Conservation (phyloP, 768 basidiomycete species). For the Suillus clintonianus region DNA sequence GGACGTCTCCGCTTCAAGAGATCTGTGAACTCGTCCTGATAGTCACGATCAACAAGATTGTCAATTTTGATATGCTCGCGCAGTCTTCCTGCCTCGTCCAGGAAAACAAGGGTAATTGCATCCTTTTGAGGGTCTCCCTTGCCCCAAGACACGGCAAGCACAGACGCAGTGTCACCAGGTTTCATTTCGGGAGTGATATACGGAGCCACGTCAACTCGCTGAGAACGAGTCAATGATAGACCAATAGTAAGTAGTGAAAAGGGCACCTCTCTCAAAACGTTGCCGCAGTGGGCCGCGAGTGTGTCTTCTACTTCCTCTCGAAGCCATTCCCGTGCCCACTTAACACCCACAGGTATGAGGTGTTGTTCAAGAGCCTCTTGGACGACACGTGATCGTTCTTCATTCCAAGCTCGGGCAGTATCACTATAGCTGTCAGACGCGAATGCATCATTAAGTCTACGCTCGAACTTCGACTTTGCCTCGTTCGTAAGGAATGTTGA, state of each 20-base stretch:
- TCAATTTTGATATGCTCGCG: conserved; percentile 91
- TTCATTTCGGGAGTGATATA: conserved; percentile 63
- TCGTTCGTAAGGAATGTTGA: conserved; percentile 66
- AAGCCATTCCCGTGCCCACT: conserved; percentile 88
- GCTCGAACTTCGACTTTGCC: conserved; percentile 67
- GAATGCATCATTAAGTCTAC: conserved; percentile 78
- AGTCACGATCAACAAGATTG: conserved; percentile 74
- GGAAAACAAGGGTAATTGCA: conserved; percentile 78
- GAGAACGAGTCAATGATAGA: conserved; percentile 16
- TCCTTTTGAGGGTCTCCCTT: conserved; percentile 94
- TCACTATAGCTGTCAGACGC: conserved; percentile 84
- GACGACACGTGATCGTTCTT: conserved; percentile 75
- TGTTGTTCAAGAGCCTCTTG: conserved; percentile 78
- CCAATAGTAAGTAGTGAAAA: neutral
- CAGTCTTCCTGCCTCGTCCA: conserved; percentile 87
- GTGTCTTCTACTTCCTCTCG: conserved; percentile 89
- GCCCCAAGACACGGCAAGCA: conserved; percentile 92
- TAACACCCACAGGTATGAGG: conserved; percentile 81
- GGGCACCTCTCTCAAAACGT: conserved; percentile 66
- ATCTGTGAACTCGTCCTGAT: conserved; percentile 74
- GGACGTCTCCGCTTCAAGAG: conserved; percentile 83
- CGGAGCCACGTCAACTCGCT: conserved; percentile 87
- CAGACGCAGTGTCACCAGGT: conserved; percentile 70
- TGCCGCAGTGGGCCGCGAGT: conserved; percentile 67
- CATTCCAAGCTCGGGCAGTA: conserved; percentile 89